A percentile compares a stretch with the other conserved stretches of the same genome.
phyloP scores from a whole-genome alignment of 495 filamentous ascomycete species.

The Penicillium daleae region DNA sequence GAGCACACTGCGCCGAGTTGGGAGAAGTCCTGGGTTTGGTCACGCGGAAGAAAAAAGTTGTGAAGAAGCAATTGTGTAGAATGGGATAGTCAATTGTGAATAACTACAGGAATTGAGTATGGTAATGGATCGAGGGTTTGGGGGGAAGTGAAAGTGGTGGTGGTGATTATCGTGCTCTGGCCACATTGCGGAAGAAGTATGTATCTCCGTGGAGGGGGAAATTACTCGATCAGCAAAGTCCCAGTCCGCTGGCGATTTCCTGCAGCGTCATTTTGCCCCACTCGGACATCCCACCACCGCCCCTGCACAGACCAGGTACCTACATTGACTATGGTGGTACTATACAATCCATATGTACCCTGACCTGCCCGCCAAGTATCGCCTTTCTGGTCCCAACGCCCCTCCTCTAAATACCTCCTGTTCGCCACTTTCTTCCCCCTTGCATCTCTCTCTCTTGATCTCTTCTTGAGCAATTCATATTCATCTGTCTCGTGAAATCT shows the following conservation, averaged over 20 bases:
- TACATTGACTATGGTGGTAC: constrained; percentile 5
- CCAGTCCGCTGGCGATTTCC: constrained; percentile 20
- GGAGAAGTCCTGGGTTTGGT: constrained; percentile 7
- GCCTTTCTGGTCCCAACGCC: constrained; percentile 22
- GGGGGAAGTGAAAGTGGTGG: background rate
- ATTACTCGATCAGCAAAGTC: too few species aligned
- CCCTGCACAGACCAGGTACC: constrained; percentile 20
- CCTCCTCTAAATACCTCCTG: constrained; percentile 34
- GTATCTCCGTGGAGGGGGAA: background rate
- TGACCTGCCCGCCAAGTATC: constrained; percentile 10
- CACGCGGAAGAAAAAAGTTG: constrained; percentile 4
- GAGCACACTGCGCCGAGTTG: constrained; percentile 47
- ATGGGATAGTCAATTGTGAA: background rate
- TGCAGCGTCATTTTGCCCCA: constrained; percentile 45
- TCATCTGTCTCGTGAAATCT: constrained; percentile 12
- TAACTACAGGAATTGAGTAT: background rate
- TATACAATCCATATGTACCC: constrained; percentile 24
- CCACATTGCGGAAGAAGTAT: background rate
- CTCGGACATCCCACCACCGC: constrained; percentile 33
- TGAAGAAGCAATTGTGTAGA: background rate
- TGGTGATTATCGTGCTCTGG: background rate
- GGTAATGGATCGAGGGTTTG: background rate
- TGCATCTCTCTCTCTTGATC: constrained; percentile 26
- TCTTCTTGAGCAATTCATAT: constrained; percentile 14
- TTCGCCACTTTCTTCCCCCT: constrained; percentile 36